phyloP scores from a whole-genome alignment of 306 rosid species.

The Mucuna pruriens region DNA sequence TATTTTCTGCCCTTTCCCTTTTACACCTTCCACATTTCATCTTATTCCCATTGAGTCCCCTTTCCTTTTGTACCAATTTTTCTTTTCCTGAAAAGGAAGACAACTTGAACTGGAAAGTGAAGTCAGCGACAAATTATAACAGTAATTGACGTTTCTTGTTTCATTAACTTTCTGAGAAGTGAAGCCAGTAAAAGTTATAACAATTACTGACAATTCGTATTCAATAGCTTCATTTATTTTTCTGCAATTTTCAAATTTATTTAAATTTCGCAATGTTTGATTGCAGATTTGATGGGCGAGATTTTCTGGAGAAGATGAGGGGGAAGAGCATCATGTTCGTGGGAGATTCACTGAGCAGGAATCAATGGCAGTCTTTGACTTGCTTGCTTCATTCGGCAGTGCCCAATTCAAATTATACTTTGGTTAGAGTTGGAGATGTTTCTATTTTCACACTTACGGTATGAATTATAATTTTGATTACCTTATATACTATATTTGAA shows the following conservation, averaged over 20 bases:
- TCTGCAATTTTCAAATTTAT: background rate
- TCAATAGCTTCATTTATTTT: background rate
- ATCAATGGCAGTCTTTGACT: conserved; percentile 92
- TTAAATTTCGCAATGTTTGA: background rate
- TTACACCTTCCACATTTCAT: background rate
- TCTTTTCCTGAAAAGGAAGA: background rate
- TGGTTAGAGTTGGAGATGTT: conserved; percentile 57
- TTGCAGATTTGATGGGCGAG: conserved; percentile 68
- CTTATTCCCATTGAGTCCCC: background rate
- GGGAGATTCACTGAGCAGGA: conserved; percentile 86
- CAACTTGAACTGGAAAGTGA: conserved; percentile 22
- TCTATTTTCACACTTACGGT: conserved; percentile 75
- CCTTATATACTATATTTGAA: background rate
- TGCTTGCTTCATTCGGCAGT: conserved; percentile 75
- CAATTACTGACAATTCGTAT: background rate
- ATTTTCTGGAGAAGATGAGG: conserved; percentile 62
- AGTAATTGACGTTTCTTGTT: background rate
- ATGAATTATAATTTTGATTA: conserved; percentile 6
- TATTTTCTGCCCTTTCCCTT: background rate
- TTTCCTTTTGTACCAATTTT: background rate
- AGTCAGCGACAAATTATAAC: conserved; percentile 12
- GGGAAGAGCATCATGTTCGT: conserved; percentile 91
- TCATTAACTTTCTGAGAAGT: conserved; percentile 1
- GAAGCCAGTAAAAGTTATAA: background rate
- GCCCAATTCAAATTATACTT: conserved; percentile 58